Base-by-base conservation (phyloP, 345 rosid species). In the Excoecaria agallocha region DNA sequence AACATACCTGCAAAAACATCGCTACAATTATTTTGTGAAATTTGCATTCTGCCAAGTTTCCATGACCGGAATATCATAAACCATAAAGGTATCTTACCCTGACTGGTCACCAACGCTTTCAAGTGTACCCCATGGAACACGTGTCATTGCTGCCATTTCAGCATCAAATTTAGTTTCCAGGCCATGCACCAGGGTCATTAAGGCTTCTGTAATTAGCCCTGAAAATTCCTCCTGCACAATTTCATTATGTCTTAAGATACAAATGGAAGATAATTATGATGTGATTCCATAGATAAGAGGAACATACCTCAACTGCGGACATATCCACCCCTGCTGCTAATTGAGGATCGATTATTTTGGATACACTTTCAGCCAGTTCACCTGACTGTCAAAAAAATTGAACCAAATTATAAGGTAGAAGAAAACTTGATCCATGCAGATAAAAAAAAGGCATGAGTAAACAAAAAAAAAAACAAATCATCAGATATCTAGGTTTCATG, bases 21-120 rank as follows among this genome's bases (percentile, higher is more conserved):
- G 68, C 73, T 59, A 49, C 63, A 52, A 58, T 85, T 79, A 76
- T 24, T 61, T 45, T 25, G 65, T 12, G 61, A 11, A 38, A 67
- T 35, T 45, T 65, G 37, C 51, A 63, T 25, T 45, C 35, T 22
- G 39, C 20, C 6, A 4, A 37, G 49, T 20, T 30, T 15, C 10
- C 62, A 73, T 41, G 35, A 39, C 39, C 9, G 58, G 17, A 38
- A 43, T 17, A 41, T 62, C 52, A 61, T 30, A 30, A 30, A 30
- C 45, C 17, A 5, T 39, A 50, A 38, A 48, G 60, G 51, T 20
- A n/a, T 69, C 89, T 87, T 82, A 95, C 99, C 82, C 91, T 66
- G 99, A 95, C 76, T 95, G 99, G 82, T 95, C 98, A 56, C 98
- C 99, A 54, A 95, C 99, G 81, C 98, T 90, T 82, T 95, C 99